Evolutionary conservation across 163 green algal genomes (phyloP).

Genomic region (Volvox carteri): DNA sequence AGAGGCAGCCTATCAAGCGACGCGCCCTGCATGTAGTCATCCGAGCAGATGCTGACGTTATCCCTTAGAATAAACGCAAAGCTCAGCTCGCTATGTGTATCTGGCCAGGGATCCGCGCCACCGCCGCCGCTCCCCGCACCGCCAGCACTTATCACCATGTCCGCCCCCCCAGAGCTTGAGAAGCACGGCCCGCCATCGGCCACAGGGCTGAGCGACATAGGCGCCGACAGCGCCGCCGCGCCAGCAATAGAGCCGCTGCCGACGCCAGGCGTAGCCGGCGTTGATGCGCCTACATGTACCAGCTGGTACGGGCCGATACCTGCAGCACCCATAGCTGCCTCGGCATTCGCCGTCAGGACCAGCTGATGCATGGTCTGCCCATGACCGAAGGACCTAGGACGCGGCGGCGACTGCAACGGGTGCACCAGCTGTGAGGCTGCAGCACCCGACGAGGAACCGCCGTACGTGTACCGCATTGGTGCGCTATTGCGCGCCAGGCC

Average conservation of each 20-base stretch:
- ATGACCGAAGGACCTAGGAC: background rate
- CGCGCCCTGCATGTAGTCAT: slow-evolving; percentile 16
- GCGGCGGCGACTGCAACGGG: background rate
- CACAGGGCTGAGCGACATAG: slow-evolving; percentile 26
- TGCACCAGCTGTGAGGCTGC: slow-evolving; percentile 1
- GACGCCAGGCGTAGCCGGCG: slow-evolving; percentile 1
- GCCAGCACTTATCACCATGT: background rate
- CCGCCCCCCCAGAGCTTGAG: background rate
- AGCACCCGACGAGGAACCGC: background rate
- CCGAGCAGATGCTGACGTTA: slow-evolving; percentile 36
- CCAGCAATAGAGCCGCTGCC: too few species aligned
- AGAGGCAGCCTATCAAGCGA: slow-evolving; percentile 32
- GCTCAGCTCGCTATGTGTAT: slow-evolving; percentile 29
- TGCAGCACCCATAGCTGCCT: background rate
- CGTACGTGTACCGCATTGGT: slow-evolving; percentile 52
- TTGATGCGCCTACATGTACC: too few species aligned
- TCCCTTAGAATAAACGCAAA: slow-evolving; percentile 53
- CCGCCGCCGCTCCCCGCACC: background rate
- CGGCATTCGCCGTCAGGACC: slow-evolving; percentile 9
- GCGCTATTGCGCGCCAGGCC: slow-evolving; percentile 41
- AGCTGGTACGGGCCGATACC: background rate
- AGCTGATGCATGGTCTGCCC: slow-evolving; percentile 18
- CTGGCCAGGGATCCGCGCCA: slow-evolving; percentile 31
- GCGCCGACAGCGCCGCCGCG: background rate
- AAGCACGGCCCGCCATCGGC: background rate